phyloP scores from a whole-genome alignment of 345 rosid species.

The Gossypium rotundifolium region DNA sequence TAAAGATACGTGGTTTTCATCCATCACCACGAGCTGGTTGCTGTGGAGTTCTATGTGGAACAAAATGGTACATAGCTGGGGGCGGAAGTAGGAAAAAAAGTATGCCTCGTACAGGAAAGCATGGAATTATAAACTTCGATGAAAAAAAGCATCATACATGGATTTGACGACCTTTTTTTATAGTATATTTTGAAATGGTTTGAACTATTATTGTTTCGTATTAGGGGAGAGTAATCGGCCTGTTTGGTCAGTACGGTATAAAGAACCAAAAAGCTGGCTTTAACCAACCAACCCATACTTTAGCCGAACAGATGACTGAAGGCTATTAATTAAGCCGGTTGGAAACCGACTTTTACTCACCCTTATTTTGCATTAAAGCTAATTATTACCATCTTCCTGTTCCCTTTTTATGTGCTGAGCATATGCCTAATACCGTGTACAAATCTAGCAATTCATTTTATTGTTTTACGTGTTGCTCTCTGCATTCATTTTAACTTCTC shows the following conservation, averaged over 20 bases:
- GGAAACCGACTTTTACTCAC: too few relatives aligned
- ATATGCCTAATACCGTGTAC: not conserved
- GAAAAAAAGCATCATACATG: not conserved
- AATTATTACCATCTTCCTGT: not conserved
- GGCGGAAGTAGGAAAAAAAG: slow-evolving; percentile 97
- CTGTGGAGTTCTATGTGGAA: slow-evolving; percentile 87
- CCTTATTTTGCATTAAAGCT: too few relatives aligned
- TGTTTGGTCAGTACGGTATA: too few relatives aligned
- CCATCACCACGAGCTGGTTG: slow-evolving; percentile 93
- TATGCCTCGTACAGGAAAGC: slow-evolving; percentile 25
- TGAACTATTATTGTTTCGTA: not conserved
- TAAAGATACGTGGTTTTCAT: slow-evolving; percentile 85
- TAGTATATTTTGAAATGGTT: not conserved
- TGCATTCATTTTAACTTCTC: not conserved
- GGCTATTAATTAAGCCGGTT: too few relatives aligned
- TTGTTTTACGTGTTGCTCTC: not conserved
- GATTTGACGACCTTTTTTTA: not conserved
- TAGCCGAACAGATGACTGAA: too few relatives aligned
- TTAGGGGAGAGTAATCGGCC: too few relatives aligned
- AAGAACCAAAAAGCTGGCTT: too few relatives aligned
- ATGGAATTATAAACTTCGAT: not conserved
- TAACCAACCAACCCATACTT: too few relatives aligned
- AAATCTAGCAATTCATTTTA: not conserved
- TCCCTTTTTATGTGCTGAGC: not conserved
- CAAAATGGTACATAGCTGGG: slow-evolving; percentile 93